phyloP scores from a whole-genome alignment of 2,329 filamentous ascomycete genomes.

The Trichoderma sp. region DNA sequence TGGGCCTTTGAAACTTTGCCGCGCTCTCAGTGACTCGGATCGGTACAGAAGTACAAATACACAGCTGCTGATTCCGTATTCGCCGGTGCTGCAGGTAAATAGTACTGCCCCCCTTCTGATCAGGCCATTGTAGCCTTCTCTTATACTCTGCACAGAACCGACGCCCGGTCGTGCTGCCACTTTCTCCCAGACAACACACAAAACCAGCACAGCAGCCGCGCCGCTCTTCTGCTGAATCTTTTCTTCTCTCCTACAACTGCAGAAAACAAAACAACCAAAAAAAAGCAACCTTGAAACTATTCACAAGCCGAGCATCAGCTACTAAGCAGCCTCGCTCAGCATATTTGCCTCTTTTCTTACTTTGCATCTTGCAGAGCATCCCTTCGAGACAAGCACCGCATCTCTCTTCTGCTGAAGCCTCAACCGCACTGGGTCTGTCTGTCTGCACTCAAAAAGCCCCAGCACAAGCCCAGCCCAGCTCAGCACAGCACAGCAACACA shows the following conservation, averaged over 20 bases:
- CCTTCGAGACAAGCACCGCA: neutral
- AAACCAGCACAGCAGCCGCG: neutral
- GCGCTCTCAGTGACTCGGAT: neutral
- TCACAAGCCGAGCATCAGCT: slow-evolving; percentile 12
- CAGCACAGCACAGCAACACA: neutral
- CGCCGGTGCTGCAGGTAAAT: neutral
- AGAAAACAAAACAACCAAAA: neutral
- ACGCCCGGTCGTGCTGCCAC: neutral
- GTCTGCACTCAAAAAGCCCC: neutral
- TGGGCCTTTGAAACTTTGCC: neutral
- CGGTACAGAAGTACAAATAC: neutral
- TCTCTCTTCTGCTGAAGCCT: neutral
- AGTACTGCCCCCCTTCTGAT: neutral
- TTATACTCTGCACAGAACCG: neutral
- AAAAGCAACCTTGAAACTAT: neutral
- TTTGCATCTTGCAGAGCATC: neutral
- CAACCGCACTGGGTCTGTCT: neutral
- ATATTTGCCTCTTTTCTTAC: neutral
- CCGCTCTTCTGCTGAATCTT: neutral
- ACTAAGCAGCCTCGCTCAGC: slow-evolving; percentile 10
- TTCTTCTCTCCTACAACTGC: neutral
- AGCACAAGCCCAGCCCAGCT: neutral
- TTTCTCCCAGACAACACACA: neutral
- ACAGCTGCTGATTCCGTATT: neutral
- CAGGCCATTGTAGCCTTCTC: neutral